phyloP scores from a whole-genome alignment of 306 rosid species.

The Styphnolobium japonicum region DNA sequence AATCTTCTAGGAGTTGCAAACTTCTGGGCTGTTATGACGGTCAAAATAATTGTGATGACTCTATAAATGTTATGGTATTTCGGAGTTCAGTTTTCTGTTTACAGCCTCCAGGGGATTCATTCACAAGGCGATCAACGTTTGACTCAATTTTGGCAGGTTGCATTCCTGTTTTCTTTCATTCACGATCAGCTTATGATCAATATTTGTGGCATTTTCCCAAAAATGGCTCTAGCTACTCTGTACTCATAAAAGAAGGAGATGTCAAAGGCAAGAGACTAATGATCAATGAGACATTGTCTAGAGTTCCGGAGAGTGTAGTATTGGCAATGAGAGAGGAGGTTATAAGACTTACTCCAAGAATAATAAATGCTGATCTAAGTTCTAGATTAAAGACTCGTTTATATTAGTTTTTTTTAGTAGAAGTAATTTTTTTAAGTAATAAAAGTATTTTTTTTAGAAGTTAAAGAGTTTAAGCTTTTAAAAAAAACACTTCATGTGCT shows the following conservation, averaged over 20 bases:
- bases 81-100: conserved; percentile 51
- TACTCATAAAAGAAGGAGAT: conserved; percentile 32
- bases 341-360: conserved; percentile 46
- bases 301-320: conserved; percentile 24
- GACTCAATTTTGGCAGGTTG: conserved; percentile 62
- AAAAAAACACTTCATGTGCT: too few relatives aligned
- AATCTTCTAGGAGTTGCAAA: conserved; percentile 33
- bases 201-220: conserved; percentile 58
- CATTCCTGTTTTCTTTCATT: conserved; percentile 58
- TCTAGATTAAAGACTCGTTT: conserved; percentile 30
- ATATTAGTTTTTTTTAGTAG: too few relatives aligned
- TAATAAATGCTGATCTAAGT: conserved; percentile 43
- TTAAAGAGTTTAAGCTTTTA: too few relatives aligned
- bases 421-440: too few relatives aligned
- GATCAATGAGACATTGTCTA: conserved; percentile 37
- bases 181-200: conserved; percentile 52
- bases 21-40: conserved; percentile 27
- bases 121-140: conserved; percentile 50
- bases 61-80: conserved; percentile 34
- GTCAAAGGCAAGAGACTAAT: conserved; percentile 19
- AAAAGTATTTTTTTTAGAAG: too few relatives aligned
- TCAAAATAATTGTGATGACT: conserved; percentile 25
- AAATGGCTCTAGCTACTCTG: conserved; percentile 34
- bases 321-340: conserved; percentile 46
- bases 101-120: conserved; percentile 63